A percentile compares a stretch with the other conserved stretches of the same genome.
These are phyloP conservation scores for Colletotrichum scovillei DNA, from an alignment of 2,329 filamentous ascomycete species.

Conservation along the genomic window DNA sequence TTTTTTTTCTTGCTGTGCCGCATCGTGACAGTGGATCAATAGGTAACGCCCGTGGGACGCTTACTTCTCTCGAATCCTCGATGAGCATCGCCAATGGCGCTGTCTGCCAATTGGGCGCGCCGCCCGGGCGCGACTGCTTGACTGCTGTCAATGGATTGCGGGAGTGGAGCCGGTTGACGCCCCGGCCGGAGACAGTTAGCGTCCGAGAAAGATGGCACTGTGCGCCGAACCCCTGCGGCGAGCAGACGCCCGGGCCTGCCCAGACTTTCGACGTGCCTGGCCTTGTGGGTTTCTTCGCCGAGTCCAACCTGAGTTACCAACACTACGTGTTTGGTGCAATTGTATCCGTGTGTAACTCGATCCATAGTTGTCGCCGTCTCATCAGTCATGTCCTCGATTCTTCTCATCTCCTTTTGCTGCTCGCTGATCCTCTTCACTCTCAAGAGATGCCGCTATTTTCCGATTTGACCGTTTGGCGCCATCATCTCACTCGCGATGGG, in stretches of 20 bases:
- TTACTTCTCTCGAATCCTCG: not conserved
- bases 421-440: not conserved
- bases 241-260: constrained; percentile 14
- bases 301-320: not conserved
- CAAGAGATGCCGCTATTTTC: not conserved
- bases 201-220: not conserved
- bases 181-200: constrained; percentile 22
- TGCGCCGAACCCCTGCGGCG: constrained; percentile 9
- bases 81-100: not conserved
- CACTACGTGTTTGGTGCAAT: not conserved
- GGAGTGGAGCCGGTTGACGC: constrained; percentile 14
- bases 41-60: not conserved
- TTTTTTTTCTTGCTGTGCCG: not conserved
- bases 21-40: not conserved
- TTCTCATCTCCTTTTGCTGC: not conserved
- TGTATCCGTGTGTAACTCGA: not conserved
- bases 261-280: constrained; percentile 3
- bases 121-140: not conserved
- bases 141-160: constrained; percentile 5
- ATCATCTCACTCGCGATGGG: not conserved
- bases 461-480: not conserved
- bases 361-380: not conserved
- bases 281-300: not conserved
- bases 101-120: constrained; percentile 7
- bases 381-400: not conserved